Evolutionary conservation across 169 alveolate genomes (phyloP).

Genomic region (Cryptosporidium meleagridis): DNA sequence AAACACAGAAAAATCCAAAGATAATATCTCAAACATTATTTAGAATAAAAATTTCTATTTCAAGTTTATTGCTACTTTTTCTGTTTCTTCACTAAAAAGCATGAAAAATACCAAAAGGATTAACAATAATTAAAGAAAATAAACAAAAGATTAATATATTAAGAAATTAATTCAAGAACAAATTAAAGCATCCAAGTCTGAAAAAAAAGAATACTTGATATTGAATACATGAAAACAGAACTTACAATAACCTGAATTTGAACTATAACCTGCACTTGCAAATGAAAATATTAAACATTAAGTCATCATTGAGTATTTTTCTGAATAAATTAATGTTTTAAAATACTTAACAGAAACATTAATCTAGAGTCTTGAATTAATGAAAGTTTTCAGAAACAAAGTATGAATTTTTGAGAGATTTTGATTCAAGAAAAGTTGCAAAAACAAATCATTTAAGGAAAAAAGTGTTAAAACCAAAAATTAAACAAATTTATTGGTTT

Average conservation of each 20-base stretch:
- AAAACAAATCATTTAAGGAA: background rate
- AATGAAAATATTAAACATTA: background rate
- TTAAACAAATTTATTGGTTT: background rate
- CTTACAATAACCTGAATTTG: background rate
- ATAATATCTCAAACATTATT: background rate
- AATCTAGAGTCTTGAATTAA: background rate
- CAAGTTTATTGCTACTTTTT: too few relatives aligned
- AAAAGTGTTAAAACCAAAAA: background rate
- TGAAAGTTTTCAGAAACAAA: background rate
- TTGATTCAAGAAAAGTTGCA: background rate
- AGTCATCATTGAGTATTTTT: background rate
- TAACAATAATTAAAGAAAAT: background rate
- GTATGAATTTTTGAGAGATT: background rate
- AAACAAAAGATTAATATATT: background rate
- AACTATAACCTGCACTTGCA: background rate
- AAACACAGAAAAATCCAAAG: background rate
- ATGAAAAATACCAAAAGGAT: background rate
- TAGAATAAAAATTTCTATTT: too few relatives aligned
- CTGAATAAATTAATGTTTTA: background rate
- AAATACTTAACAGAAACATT: too few relatives aligned
- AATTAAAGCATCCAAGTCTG: background rate
- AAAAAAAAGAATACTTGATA: background rate
- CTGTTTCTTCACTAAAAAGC: background rate
- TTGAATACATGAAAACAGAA: background rate
- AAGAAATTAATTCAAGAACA: background rate